phyloP scores from a whole-genome alignment of 495 filamentous ascomycete species.

The Penicillium verhagenii region DNA sequence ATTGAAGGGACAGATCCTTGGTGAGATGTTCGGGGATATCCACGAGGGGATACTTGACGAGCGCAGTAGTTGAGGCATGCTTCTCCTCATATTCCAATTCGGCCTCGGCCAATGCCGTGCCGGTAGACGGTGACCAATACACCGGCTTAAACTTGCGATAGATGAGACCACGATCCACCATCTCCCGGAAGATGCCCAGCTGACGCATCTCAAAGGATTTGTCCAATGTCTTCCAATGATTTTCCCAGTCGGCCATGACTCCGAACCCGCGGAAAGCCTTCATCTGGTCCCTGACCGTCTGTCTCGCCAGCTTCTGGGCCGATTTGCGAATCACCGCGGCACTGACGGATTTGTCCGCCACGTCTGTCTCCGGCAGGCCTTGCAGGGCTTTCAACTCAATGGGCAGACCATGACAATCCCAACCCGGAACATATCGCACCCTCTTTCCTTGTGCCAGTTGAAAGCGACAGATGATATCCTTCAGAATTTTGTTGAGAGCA shows the following conservation, averaged over 20 bases:
- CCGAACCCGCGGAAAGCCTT: slow-evolving; percentile 76
- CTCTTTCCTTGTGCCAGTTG: slow-evolving; percentile 74
- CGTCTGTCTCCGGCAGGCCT: slow-evolving; percentile 34
- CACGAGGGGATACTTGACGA: slow-evolving; percentile 73
- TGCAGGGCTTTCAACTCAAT: slow-evolving; percentile 97
- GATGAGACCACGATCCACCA: slow-evolving; percentile 82
- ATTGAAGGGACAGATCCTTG: slow-evolving; percentile 32
- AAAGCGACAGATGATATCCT: slow-evolving; percentile 85
- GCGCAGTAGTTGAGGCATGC: slow-evolving; percentile 76
- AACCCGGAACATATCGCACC: slow-evolving; percentile 88
- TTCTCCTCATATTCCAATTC: slow-evolving; percentile 92
- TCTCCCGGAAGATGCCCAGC: slow-evolving; percentile 76
- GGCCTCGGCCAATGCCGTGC: slow-evolving; percentile 90
- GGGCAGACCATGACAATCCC: slow-evolving; percentile 97
- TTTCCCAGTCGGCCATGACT: slow-evolving; percentile 95
- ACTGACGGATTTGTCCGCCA: slow-evolving; percentile 21
- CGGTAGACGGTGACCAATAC: slow-evolving; percentile 91
- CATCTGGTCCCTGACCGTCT: slow-evolving; percentile 79
- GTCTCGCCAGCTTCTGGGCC: slow-evolving; percentile 71
- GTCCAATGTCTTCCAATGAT: slow-evolving; percentile 90
- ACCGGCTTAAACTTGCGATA: slow-evolving; percentile 90
- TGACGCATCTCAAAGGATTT: slow-evolving; percentile 82
- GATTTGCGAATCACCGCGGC: slow-evolving; percentile 57
- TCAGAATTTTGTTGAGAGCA: slow-evolving; percentile 95
- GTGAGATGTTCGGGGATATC: slow-evolving; percentile 48